Evolutionary conservation across 257 asterid genomes (phyloP), one percentile per base, ranked within the genome.

Genomic region (Ballota nigra): DNA sequence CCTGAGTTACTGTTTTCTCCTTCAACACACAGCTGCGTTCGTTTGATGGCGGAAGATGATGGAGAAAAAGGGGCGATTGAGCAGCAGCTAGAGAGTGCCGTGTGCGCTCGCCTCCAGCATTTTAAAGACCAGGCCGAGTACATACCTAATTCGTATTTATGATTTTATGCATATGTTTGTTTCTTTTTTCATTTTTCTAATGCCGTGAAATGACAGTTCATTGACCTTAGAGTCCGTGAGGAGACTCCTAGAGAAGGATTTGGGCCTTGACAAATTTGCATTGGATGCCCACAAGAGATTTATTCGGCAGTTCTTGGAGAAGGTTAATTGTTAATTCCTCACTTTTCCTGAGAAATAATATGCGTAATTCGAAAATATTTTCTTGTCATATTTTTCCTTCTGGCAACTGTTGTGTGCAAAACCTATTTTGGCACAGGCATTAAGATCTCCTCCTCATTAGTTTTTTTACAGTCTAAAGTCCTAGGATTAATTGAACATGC

Each of bases 181-280:
- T 63, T 20, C 22, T 19, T 2, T 11, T 22, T 56, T 43, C n/a
- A 8, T 29, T 8, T 20, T 75, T 36, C 40, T 24, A 8, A 62
- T 76, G 71, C 62, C 33, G 34, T 68, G 19, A 15, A 70, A 38
- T 63, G 81, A 26, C 91, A 91, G 98, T 66, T 77, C 90, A 62
- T 63, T 91, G 72, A 89, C 92, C 29, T 58, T 87, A 85, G 97
- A 63, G 77, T 81, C 83, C 12, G 96, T 89, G 13, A 82, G 98
- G 77, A 86, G 98, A 75, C 76, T 94, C 49, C 51, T 94, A 64
- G 98, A 94, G 85, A 80, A 89, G 81, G 98, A 94, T 74, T 71
- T 94, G 84, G 92, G 88, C 28, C 84, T 89, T 64, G 88, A 89
- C 70, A 75, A 79, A 61, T 58, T 77, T 80, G 86, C 95, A 0